A percentile compares a stretch with the other conserved stretches of the same genome.
Evolutionary conservation across 2,329 filamentous ascomycete genomes (phyloP).

Genomic region (Exophiala alcalophila): DNA sequence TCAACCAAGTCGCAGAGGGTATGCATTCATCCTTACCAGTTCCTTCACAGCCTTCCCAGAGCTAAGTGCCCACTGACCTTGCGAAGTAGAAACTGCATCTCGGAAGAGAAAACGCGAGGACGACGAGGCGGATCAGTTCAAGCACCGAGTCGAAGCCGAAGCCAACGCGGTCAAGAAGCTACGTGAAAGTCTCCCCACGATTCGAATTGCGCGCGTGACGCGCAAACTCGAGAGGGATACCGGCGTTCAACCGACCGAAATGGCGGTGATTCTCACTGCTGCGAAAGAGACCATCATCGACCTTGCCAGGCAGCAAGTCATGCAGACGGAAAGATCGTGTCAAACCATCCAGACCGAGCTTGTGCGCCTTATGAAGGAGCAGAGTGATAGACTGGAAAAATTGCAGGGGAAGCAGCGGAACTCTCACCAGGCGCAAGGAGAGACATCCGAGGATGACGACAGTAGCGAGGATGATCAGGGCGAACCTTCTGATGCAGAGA

Average conservation of each 20-base stretch:
- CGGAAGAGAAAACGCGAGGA: slow-evolving; percentile 16
- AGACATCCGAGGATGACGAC: background rate
- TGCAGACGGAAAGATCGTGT: slow-evolving; percentile 10
- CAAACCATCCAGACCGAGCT: slow-evolving; percentile 15
- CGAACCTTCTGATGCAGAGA: background rate
- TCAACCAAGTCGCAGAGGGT: no score
- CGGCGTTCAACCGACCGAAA: slow-evolving; percentile 15
- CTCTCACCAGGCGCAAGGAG: background rate
- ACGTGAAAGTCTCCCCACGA: slow-evolving; percentile 18
- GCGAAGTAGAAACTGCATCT: slow-evolving; percentile 7
- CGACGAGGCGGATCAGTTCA: slow-evolving; percentile 3
- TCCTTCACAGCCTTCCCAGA: no score
- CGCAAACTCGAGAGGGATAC: slow-evolving; percentile 9
- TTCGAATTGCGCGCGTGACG: slow-evolving; percentile 10
- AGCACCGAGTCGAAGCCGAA: slow-evolving; percentile 15
- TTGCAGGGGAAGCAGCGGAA: slow-evolving; percentile 1
- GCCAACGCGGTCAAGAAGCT: slow-evolving; percentile 18
- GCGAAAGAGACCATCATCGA: slow-evolving; percentile 22
- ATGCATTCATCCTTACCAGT: no score
- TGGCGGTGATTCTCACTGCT: slow-evolving; percentile 15
- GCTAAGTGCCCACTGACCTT: no score
- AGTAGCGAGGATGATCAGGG: background rate
- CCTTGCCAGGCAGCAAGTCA: slow-evolving; percentile 18
- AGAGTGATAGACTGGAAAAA: slow-evolving; percentile 11
- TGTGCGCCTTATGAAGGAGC: slow-evolving; percentile 18